Percentiles rank a stretch among this genome's conserved stretches.
These are phyloP conservation scores for Quercus wislizeni DNA, from an alignment of 306 rosid genomes.

Conservation along the genomic window DNA sequence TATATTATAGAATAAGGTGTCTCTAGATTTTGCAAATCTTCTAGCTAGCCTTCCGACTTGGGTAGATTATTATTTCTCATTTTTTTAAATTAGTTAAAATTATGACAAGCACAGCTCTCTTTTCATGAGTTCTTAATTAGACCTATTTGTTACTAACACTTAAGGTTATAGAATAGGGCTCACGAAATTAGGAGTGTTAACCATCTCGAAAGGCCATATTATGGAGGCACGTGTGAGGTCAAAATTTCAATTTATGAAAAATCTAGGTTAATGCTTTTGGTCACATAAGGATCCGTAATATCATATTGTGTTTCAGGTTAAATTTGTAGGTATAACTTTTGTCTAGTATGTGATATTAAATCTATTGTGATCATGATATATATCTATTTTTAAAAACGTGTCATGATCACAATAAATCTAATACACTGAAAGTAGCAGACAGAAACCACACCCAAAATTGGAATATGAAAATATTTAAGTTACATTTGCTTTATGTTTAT, in stretches of 20 bases:
- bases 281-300: not conserved
- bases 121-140: not conserved
- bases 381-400: too few relatives aligned
- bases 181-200: too few relatives aligned
- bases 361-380: accelerated
- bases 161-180: too few relatives aligned
- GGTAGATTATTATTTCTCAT: not conserved
- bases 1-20: constrained; percentile 2
- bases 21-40: constrained; percentile 23
- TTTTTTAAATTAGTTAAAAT: not conserved
- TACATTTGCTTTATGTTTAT: too few relatives aligned
- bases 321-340: not conserved
- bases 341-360: accelerated
- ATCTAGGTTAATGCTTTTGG: not conserved
- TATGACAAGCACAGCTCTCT: not conserved
- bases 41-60: not conserved
- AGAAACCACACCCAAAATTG: too few relatives aligned
- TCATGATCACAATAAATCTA: too few relatives aligned
- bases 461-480: too few relatives aligned
- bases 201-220: too few relatives aligned
- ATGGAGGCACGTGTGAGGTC: too few relatives aligned
- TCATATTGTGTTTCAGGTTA: not conserved
- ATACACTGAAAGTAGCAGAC: accelerated
- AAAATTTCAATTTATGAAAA: too few relatives aligned
- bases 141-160: too few relatives aligned